A percentile compares a stretch with the other conserved stretches of the same genome.
These are phyloP conservation scores for Didymellaceae sp. DNA, from an alignment of 2,329 filamentous ascomycete genomes.

Conservation along the genomic window DNA sequence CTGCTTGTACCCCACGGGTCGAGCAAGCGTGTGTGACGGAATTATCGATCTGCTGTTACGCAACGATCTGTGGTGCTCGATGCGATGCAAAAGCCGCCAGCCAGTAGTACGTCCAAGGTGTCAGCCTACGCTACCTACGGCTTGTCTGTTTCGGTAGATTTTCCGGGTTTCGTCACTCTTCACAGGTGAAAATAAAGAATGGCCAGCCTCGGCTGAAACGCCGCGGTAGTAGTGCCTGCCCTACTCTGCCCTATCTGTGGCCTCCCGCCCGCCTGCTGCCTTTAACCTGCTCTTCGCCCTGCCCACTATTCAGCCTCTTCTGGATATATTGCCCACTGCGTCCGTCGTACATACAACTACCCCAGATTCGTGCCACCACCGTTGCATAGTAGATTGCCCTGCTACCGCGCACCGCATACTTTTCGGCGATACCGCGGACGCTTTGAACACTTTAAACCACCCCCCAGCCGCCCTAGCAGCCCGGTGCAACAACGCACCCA, in stretches of 20 bases:
- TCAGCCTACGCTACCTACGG: background rate
- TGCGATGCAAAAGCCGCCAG: background rate
- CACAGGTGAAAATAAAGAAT: slow-evolving; percentile 16
- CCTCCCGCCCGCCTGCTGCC: slow-evolving; percentile 5
- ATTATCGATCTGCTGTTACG: background rate
- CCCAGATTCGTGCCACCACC: background rate
- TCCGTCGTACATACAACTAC: background rate
- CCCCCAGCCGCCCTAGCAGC: slow-evolving; percentile 14
- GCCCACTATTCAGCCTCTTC: slow-evolving; percentile 13
- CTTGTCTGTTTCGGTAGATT: slow-evolving; percentile 27
- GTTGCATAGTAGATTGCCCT: slow-evolving; percentile 1
- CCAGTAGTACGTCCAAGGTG: slow-evolving; percentile 7
- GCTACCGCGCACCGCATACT: slow-evolving; percentile 1
- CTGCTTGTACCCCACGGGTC: too few species aligned
- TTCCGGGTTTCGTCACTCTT: slow-evolving; percentile 11
- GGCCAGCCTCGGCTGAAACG: slow-evolving; percentile 27
- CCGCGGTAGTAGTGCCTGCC: slow-evolving; percentile 12
- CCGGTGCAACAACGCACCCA: slow-evolving; percentile 6
- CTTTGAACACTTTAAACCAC: background rate
- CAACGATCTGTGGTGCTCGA: slow-evolving; percentile 15
- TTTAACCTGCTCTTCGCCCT: slow-evolving; percentile 7
- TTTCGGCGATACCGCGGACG: slow-evolving; percentile 14
- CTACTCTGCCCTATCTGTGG: slow-evolving; percentile 6
- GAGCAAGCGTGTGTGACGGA: slow-evolving; percentile 2
- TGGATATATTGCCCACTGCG: slow-evolving; percentile 10